A percentile compares a stretch with the other conserved stretches of the same genome.
These are phyloP conservation scores for Apophysomyces variabilis DNA, from an alignment of 371 early-diverging fungal species.

Conservation along the genomic window DNA sequence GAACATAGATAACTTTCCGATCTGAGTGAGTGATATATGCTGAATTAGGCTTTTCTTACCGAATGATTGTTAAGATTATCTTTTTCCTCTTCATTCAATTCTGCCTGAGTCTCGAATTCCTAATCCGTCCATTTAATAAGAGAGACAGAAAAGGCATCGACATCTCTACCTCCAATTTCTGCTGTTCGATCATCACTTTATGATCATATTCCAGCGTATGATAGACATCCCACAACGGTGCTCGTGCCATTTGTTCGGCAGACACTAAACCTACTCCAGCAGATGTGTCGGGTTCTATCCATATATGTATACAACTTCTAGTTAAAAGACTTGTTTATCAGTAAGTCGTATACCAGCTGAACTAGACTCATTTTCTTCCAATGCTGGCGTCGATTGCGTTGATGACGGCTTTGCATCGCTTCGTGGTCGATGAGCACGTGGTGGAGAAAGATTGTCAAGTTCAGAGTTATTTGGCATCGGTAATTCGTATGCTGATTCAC, in stretches of 20 bases:
- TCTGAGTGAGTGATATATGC: not conserved
- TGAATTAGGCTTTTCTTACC: slow-evolving; percentile 16
- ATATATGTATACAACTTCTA: slow-evolving; percentile 3
- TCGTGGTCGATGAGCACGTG: not conserved
- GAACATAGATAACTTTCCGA: slow-evolving; percentile 44
- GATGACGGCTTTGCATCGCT: slow-evolving; percentile 1
- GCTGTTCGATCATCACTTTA: slow-evolving; percentile 69
- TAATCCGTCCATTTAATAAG: slow-evolving; percentile 3
- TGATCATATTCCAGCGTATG: slow-evolving; percentile 82
- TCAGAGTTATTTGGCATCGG: slow-evolving; percentile 18
- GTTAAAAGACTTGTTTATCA: slow-evolving; percentile 15
- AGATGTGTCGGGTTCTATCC: not conserved
- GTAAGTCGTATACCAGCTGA: slow-evolving; percentile 11
- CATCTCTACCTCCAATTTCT: slow-evolving; percentile 51
- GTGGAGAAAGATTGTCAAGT: slow-evolving; percentile 1
- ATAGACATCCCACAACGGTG: slow-evolving; percentile 73
- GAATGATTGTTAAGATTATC: slow-evolving; percentile 48
- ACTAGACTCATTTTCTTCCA: not conserved
- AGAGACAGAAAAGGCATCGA: not conserved
- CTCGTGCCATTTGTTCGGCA: slow-evolving; percentile 19
- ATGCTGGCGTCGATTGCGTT: not conserved
- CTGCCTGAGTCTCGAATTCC: slow-evolving; percentile 60
- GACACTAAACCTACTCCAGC: not conserved
- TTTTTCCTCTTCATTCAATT: slow-evolving; percentile 52
- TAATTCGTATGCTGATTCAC: slow-evolving; percentile 10